phyloP scores from a whole-genome alignment of 2,329 filamentous ascomycete species.

The Fusarium praegraminearum region DNA sequence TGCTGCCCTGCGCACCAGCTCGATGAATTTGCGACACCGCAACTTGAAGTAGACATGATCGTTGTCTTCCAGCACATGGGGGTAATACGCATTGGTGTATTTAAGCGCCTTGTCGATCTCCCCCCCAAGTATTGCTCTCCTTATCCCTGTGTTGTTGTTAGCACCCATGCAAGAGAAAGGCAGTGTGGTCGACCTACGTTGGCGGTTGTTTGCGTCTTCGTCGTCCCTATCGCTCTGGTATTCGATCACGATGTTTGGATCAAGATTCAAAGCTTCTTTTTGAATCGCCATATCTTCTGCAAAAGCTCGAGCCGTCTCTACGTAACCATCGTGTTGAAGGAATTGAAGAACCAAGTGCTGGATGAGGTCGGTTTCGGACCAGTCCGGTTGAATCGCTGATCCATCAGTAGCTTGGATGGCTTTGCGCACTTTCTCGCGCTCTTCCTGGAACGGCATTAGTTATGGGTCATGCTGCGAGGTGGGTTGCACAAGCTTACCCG shows the following conservation, averaged over 20 bases:
- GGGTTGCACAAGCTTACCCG: constrained; percentile 63
- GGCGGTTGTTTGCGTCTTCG: constrained; percentile 85
- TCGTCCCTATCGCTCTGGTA: constrained; percentile 80
- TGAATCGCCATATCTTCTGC: constrained; percentile 82
- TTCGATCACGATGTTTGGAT: constrained; percentile 63
- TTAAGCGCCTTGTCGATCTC: constrained; percentile 93
- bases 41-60: constrained; percentile 89
- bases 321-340: constrained; percentile 92
- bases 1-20: constrained; percentile 85
- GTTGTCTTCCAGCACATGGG: constrained; percentile 81
- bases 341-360: constrained; percentile 88
- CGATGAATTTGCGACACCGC: constrained; percentile 91
- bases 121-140: constrained; percentile 87
- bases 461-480: neutral
- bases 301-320: constrained; percentile 92
- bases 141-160: constrained; percentile 73
- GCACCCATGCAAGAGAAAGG: neutral
- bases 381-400: constrained; percentile 69
- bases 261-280: constrained; percentile 74
- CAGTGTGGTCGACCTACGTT: constrained; percentile 68
- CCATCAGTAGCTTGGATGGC: constrained; percentile 71
- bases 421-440: constrained; percentile 68
- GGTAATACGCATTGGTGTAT: constrained; percentile 82
- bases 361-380: constrained; percentile 81
- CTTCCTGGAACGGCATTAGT: constrained; percentile 60